phyloP scores from a whole-genome alignment of 345 rosid species.

The Hibiscus syriacus region DNA sequence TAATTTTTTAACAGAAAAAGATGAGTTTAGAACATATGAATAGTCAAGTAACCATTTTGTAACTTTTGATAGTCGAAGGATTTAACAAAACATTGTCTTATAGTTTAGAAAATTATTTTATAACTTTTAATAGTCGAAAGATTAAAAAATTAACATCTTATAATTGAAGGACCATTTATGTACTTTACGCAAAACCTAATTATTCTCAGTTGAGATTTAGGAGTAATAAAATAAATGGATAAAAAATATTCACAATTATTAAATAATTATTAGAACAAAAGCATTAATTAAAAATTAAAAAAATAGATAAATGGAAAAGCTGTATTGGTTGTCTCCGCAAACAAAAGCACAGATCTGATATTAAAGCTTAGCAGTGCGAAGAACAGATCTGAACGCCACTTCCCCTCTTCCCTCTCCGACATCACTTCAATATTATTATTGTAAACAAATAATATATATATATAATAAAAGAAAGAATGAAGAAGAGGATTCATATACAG shows the following conservation, averaged over 20 bases:
- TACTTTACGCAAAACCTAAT: too few species aligned
- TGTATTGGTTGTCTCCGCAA: not conserved
- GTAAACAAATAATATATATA: not conserved
- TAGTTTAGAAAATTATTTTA: too few species aligned
- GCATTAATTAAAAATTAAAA: not conserved
- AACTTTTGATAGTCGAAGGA: too few species aligned
- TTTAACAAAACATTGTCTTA: too few species aligned
- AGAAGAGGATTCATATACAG: not conserved
- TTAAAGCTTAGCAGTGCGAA: not conserved
- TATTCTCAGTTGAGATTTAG: too few species aligned
- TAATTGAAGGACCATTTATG: too few species aligned
- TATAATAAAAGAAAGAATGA: not conserved
- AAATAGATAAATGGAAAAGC: too few species aligned
- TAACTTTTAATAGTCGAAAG: too few species aligned
- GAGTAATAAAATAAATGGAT: not conserved
- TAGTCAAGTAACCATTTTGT: too few species aligned
- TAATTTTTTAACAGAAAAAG: too few species aligned
- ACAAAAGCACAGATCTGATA: not conserved
- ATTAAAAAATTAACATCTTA: too few species aligned
- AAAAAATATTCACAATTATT: not conserved
- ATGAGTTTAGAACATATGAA: too few species aligned
- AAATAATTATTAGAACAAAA: not conserved
- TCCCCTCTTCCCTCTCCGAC: not conserved
- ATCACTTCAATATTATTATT: not conserved
- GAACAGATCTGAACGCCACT: not conserved